Percentiles rank a stretch among this genome's conserved stretches.
These are phyloP conservation scores for Lodderomyces margitis DNA, from an alignment of 1,139 yeast species.

Conservation along the genomic window DNA sequence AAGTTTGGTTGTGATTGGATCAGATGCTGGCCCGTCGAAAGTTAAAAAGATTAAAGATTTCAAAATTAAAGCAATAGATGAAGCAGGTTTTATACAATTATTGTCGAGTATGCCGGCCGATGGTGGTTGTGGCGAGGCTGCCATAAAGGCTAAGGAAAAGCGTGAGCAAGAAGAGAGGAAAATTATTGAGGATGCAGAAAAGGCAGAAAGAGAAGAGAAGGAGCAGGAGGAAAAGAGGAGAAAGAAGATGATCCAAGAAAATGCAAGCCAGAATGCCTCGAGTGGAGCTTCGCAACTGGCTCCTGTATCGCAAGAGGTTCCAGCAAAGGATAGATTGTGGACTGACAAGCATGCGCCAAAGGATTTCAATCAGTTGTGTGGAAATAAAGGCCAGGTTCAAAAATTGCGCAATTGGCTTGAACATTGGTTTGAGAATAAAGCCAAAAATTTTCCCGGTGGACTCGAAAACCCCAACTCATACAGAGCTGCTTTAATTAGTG, in stretches of 20 bases:
- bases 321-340: conserved; percentile 71
- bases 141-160: conserved; percentile 68
- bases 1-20: conserved; percentile 86
- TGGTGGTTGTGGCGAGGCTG: conserved; percentile 83
- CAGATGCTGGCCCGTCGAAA: conserved; percentile 97
- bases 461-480: conserved; percentile 61
- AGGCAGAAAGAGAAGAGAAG: conserved; percentile 19
- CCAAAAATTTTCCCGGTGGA: conserved; percentile 55
- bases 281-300: conserved; percentile 16
- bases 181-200: conserved; percentile 48
- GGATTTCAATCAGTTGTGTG: conserved; percentile 74
- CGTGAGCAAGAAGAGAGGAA: conserved; percentile 63
- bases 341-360: conserved; percentile 92
- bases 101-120: conserved; percentile 82
- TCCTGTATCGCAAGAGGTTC: conserved; percentile 32
- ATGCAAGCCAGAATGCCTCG: background rate
- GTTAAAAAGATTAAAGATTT: conserved; percentile 73
- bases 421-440: conserved; percentile 68
- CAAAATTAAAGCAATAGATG: conserved; percentile 77
- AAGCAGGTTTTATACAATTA: conserved; percentile 78
- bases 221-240: conserved; percentile 15
- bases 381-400: conserved; percentile 76
- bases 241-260: background rate
- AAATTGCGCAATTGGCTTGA: conserved; percentile 70
- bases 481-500: conserved; percentile 82